Percentiles rank a stretch among this genome's conserved stretches.
These are phyloP conservation scores for Pezicula carpinea DNA, from an alignment of 2,329 filamentous ascomycete species.

Conservation along the genomic window DNA sequence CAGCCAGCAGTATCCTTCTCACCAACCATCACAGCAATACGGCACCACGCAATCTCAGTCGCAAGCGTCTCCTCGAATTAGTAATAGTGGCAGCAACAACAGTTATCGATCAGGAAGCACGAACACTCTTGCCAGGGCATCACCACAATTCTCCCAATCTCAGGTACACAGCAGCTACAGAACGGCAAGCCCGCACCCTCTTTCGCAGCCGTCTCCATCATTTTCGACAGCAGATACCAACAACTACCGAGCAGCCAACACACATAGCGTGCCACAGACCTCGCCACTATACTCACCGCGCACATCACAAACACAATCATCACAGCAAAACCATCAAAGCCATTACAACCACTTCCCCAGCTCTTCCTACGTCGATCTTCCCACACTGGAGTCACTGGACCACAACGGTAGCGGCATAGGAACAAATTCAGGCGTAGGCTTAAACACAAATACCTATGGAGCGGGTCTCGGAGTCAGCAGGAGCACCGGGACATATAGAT, in stretches of 20 bases:
- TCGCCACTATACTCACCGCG: constrained; percentile 16
- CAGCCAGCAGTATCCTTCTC: constrained; percentile 26
- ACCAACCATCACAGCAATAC: constrained; percentile 27
- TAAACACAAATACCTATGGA: constrained; percentile 10
- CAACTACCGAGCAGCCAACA: constrained; percentile 16
- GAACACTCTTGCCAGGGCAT: constrained; percentile 22
- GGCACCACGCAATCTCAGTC: background rate
- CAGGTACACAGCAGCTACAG: constrained; percentile 25
- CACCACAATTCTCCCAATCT: constrained; percentile 24
- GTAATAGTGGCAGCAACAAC: constrained; percentile 13
- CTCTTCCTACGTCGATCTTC: constrained; percentile 25
- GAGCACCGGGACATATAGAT: constrained; percentile 7
- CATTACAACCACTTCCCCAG: constrained; percentile 25
- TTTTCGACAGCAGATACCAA: constrained; percentile 22
- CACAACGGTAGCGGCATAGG: constrained; percentile 13
- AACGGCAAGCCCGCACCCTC: constrained; percentile 24
- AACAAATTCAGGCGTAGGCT: constrained; percentile 5
- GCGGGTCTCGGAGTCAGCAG: constrained; percentile 13
- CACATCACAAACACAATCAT: constrained; percentile 15
- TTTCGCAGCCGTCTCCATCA: constrained; percentile 24
- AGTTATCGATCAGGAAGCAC: constrained; percentile 20
- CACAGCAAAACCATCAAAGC: constrained; percentile 26
- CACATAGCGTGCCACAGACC: constrained; percentile 18
- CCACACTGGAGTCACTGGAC: constrained; percentile 25
- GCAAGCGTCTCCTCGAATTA: constrained; percentile 26